Evolutionary conservation across 2,329 filamentous ascomycete genomes (phyloP), one percentile per base, ranked within the genome.

Genomic region (Xylaria sp.): DNA sequence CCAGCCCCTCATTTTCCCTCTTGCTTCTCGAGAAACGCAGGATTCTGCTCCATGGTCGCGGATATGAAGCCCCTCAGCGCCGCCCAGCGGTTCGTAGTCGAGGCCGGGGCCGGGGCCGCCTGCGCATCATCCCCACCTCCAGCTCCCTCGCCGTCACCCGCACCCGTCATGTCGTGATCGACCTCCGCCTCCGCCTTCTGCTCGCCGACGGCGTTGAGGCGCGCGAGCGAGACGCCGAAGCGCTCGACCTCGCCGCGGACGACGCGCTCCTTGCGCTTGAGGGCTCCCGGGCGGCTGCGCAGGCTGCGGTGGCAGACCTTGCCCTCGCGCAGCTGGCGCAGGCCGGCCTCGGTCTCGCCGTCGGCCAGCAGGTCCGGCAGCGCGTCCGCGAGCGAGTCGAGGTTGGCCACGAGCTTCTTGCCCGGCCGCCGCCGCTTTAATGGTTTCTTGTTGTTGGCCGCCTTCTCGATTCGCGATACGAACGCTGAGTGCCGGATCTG

Each of bases 21-120:
- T 41, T 58, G n/a, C 37, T 69, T 69, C 34, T 19, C 59, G 39
- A 78, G 71, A 68, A 96, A 96, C 2, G 88, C 90, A 13, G 88
- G 85, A 64, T 93, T 93, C 72, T 91, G 89, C 74, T 96, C 91
- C 86, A 96, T 91, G 1, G 91, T 97, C 39, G 87, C 82, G 1
- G 90, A 88, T 47, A 97, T 95, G 68, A 93, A 95, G 8, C 80
- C 86, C 64, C 92, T 84, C 71, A 97, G 71, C 16, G 91, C 91
- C 24, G 89, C 89, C 89, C 91, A 97, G 50, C 89, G 78, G 65
- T 79, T 84, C 8, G 82, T 75, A 16, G 80, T 84, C 9, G 74
- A 70, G 7, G 50, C 49, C 4, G 71, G 52, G 16, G 45, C 46
- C 4, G 43, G 63, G 4, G 62, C 55, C 29, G 57, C 52, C 47